Evolutionary conservation across 306 rosid species (phyloP).

Genomic region (Chamaecrista fasciculata): DNA sequence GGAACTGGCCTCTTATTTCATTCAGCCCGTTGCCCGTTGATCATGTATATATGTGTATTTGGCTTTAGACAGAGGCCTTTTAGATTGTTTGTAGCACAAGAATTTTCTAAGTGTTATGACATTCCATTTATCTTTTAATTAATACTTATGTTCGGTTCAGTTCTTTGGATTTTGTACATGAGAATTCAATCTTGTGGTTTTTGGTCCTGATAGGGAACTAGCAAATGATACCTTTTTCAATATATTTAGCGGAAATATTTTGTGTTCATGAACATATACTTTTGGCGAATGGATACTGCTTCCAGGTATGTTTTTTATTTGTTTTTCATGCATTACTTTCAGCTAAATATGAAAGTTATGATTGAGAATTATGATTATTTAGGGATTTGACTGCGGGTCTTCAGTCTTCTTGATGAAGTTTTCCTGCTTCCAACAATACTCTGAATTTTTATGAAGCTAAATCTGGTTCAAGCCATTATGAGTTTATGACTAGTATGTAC

Average conservation of each 20-base stretch:
- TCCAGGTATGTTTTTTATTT: too few relatives aligned
- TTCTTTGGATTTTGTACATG: slow-evolving; percentile 29
- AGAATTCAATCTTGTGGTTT: slow-evolving; percentile 32
- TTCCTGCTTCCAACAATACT: too few relatives aligned
- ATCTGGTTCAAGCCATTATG: too few relatives aligned
- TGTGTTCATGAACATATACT: slow-evolving; percentile 9
- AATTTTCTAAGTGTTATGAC: slow-evolving; percentile 44
- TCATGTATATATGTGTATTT: slow-evolving; percentile 65
- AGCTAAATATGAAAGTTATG: too few relatives aligned
- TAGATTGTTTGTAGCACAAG: slow-evolving; percentile 59
- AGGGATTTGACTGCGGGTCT: too few relatives aligned
- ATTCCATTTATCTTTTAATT: slow-evolving; percentile 32
- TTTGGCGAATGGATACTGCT: too few relatives aligned
- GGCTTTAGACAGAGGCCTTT: slow-evolving; percentile 60
- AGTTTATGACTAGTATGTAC: too few relatives aligned
- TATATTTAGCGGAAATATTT: not conserved
- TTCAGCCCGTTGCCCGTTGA: slow-evolving; percentile 51
- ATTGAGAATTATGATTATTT: too few relatives aligned
- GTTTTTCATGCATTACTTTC: too few relatives aligned
- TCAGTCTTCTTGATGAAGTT: too few relatives aligned
- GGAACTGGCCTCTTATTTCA: slow-evolving; percentile 36
- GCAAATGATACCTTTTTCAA: not conserved
- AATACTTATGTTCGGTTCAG: slow-evolving; percentile 23
- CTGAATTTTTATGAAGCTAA: too few relatives aligned
- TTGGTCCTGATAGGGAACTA: slow-evolving; percentile 22